Conservation (phyloP, 2,329 filamentous ascomycete species). For the Penicillium sp. region DNA sequence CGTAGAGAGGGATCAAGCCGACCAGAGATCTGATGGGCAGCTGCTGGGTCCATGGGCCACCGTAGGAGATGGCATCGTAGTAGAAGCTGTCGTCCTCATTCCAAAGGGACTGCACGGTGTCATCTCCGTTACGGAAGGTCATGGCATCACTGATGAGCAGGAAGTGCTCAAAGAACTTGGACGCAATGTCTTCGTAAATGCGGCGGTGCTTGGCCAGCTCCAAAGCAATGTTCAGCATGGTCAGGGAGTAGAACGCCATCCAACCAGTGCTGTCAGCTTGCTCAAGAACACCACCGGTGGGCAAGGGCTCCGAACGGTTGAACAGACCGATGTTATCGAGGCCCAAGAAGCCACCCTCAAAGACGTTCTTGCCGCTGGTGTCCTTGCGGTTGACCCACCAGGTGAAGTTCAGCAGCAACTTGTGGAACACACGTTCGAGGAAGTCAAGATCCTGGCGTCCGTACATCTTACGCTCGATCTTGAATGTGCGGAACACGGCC, state of each 20-base stretch:
- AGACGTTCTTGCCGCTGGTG: conserved; percentile 90
- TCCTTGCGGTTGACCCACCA: conserved; percentile 99
- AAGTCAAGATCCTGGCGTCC: conserved; percentile 94
- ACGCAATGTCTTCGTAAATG: conserved; percentile 94
- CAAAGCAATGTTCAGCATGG: conserved; percentile 94
- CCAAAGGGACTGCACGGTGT: conserved; percentile 80
- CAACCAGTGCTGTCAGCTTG: conserved; percentile 97
- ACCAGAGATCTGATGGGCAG: conserved; percentile 90
- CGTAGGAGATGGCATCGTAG: conserved; percentile 97
- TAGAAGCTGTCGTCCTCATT: conserved; percentile 96
- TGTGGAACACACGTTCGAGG: conserved; percentile 94
- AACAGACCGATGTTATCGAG: conserved; percentile 97
- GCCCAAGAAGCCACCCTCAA: conserved; percentile 93
- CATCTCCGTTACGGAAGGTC: conserved; percentile 73
- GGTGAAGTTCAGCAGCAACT: conserved; percentile 92
- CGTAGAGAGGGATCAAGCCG: conserved; percentile 89
- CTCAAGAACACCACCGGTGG: conserved; percentile 89
- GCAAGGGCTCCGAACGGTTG: conserved; percentile 92
- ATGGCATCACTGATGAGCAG: conserved; percentile 97
- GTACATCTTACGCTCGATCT: conserved; percentile 97
- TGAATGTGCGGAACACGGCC: conserved; percentile 94
- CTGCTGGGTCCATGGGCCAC: conserved; percentile 89
- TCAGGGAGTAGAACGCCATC: conserved; percentile 98
- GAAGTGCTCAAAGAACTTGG: conserved; percentile 99
- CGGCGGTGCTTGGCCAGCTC: conserved; percentile 94